Conservation (phyloP, 306 rosid genomes). For the Urtica urens region DNA sequence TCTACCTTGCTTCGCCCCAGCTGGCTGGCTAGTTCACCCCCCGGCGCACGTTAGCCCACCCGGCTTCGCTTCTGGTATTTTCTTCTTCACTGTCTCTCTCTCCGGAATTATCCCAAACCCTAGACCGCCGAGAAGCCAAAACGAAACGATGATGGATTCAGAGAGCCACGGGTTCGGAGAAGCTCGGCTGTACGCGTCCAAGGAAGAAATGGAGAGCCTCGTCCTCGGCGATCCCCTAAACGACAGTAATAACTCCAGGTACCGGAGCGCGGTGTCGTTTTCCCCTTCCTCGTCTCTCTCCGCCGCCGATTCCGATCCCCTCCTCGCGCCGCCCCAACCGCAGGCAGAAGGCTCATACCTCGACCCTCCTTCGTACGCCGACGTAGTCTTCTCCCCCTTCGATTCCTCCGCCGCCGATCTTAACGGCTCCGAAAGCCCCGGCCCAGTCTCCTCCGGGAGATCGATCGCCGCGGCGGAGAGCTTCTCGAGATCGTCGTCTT, state of each 20-base stretch:
- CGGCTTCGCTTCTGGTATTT: not conserved
- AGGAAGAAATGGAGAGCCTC: constrained; percentile 49
- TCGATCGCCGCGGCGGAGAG: constrained; percentile 25
- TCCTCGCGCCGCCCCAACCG: constrained; percentile 44
- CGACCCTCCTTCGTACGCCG: constrained; percentile 62
- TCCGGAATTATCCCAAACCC: not conserved
- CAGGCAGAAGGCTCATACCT: constrained; percentile 32
- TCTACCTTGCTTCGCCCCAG: constrained; percentile 21
- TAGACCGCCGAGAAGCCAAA: too few relatives aligned
- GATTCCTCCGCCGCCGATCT: constrained; percentile 42
- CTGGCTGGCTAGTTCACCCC: not conserved
- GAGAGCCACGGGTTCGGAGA: constrained; percentile 42
- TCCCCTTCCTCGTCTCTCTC: constrained; percentile 40
- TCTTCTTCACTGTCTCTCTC: constrained; percentile 6
- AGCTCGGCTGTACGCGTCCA: constrained; percentile 38
- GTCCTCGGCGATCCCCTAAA: constrained; percentile 39
- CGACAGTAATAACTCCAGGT: constrained; percentile 31
- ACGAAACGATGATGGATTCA: constrained; percentile 70
- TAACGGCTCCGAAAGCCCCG: constrained; percentile 47
- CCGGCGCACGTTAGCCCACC: constrained; percentile 23
- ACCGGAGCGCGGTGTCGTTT: constrained; percentile 71
- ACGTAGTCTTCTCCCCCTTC: constrained; percentile 54
- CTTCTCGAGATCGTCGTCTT: constrained; percentile 33
- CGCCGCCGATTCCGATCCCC: constrained; percentile 27
- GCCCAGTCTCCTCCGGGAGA: constrained; percentile 35